Evolutionary conservation across 148 eudicot species (phyloP).

Genomic region (Vaccinium myrtillus): DNA sequence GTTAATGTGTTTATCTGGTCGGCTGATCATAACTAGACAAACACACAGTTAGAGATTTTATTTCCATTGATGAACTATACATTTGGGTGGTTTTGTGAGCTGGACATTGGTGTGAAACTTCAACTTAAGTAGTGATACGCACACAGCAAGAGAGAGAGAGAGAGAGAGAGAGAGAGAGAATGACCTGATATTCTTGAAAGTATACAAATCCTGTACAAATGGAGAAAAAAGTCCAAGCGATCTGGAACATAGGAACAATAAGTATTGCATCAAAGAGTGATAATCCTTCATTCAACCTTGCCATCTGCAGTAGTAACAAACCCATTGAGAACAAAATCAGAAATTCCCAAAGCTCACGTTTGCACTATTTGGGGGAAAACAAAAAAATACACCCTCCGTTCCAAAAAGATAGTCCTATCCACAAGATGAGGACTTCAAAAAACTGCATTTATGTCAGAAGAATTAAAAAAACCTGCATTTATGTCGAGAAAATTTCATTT

Average conservation of each 20-base stretch:
- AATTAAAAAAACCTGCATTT: no score
- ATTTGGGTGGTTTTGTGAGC: background rate
- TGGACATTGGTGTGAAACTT: background rate
- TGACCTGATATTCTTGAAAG: conserved; percentile 94
- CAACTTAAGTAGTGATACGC: background rate
- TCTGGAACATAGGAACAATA: conserved; percentile 98
- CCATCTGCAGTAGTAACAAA: conserved; percentile 60
- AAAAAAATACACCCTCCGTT: no score
- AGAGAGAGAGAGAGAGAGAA: conserved; percentile 13
- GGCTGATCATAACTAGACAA: background rate
- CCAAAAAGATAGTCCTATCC: no score
- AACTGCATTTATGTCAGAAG: no score
- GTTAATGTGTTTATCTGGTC: background rate
- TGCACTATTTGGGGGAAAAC: background rate
- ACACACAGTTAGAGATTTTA: background rate
- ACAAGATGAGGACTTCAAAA: no score
- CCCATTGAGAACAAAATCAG: conserved; percentile 10
- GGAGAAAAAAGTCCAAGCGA: conserved; percentile 97
- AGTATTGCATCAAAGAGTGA: conserved; percentile 87
- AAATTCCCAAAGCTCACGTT: background rate
- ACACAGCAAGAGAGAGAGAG: conserved; percentile 17
- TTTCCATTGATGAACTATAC: background rate
- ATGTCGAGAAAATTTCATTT: no score
- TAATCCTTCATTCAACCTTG: conserved; percentile 91
- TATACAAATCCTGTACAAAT: conserved; percentile 98